Evolutionary conservation across 176 grass and related monocot species (phyloP), one percentile per base, ranked within the genome.

Genomic region (Alopecurus myosuroides): DNA sequence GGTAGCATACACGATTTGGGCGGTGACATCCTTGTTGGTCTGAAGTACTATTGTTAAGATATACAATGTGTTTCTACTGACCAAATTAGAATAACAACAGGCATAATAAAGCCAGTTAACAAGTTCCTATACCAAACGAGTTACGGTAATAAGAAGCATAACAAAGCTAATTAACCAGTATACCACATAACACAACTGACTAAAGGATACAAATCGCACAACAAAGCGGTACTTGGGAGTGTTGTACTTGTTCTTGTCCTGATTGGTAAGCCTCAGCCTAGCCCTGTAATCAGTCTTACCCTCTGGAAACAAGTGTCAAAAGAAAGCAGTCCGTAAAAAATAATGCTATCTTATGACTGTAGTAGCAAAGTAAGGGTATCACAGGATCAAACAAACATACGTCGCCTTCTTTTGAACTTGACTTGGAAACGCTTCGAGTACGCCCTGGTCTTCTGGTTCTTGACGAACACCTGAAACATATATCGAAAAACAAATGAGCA

Each of bases 351-450:
- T 19, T 5, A 39, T 20, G 66, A 13, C 45, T 53, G 45, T 33
- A 34, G 17, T 3, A 55, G 0, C 1, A 4, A 37, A 61, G 49
- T 5, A 10, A 79, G 9, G 13, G 41, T 17, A 28, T n/a, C 65
- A 69, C 9, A 1, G 34, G 11, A 49, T n/a, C 2, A 39, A 65
- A 14, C 2, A 67, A 87, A 33, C 30, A 23, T 89, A 90, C 88
- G 35, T 51, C 91, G 69, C 62, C 91, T 80, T 91, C 92, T 94
- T 76, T 91, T 94, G 76, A 77, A 91, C 70, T 91, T 91, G n/a
- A 94, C 92, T 88, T 94, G 92, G 56, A 83, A 94, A 50, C 88
- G 92, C 92, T 94, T 94, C 74, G 53, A 94, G 78, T 94, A 94
- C 6, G 88, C 85, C 86, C 50, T 86, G 25, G 65, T 77, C 88